Conservation (phyloP, 495 filamentous ascomycete genomes). For the Aspergillus sparsus region DNA sequence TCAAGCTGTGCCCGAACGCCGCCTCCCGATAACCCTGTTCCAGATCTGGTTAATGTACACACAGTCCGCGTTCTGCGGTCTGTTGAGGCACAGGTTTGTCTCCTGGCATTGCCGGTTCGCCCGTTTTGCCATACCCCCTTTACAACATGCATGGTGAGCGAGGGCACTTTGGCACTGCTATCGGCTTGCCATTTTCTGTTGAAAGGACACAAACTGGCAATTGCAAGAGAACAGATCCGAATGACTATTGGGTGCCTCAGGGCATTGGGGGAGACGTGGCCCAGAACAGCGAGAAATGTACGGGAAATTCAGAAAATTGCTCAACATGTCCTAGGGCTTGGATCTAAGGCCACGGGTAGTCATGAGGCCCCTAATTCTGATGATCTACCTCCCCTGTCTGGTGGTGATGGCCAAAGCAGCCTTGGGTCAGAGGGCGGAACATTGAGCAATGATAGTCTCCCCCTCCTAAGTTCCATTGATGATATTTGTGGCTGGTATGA, state of each 20-base stretch:
- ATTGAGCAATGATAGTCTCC: constrained; percentile 20
- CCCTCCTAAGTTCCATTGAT: constrained; percentile 23
- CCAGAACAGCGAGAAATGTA: constrained; percentile 62
- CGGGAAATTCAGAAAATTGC: constrained; percentile 76
- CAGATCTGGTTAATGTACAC: constrained; percentile 31
- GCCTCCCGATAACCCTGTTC: constrained; percentile 24
- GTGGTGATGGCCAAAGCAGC: constrained; percentile 8
- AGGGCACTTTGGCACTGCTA: constrained; percentile 31
- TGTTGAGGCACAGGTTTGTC: constrained; percentile 30
- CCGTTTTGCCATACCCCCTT: constrained; percentile 34
- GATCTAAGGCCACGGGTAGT: neutral
- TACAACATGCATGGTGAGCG: constrained; percentile 36
- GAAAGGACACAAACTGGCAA: constrained; percentile 27
- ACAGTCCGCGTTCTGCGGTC: constrained; percentile 31
- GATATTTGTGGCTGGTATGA: constrained; percentile 30
- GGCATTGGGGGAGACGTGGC: constrained; percentile 32
- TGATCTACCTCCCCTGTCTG: constrained; percentile 12
- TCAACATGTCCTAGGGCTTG: constrained; percentile 46
- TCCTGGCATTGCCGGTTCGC: constrained; percentile 30
- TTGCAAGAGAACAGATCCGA: constrained; percentile 35
- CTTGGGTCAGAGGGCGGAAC: constrained; percentile 11
- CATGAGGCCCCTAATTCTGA: constrained; percentile 7
- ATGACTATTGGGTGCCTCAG: constrained; percentile 38
- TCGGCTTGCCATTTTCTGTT: constrained; percentile 31
- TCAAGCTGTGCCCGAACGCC: constrained; percentile 37